These are phyloP conservation scores for Pythium monospermum DNA, from an alignment of 352 stramenopile genomes.

Conservation along the genomic window DNA sequence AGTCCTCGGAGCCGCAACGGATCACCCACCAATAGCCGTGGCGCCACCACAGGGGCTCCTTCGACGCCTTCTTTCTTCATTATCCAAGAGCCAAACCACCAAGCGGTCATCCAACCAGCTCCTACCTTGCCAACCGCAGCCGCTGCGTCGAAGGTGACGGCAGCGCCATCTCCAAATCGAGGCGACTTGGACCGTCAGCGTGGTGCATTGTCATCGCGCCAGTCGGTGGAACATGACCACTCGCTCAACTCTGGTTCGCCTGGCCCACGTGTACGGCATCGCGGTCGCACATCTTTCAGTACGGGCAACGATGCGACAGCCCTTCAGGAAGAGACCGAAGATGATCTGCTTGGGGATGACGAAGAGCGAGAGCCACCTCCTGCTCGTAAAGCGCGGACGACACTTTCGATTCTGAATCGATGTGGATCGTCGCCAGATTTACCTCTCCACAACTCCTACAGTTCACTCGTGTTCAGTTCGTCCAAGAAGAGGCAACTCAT, in stretches of 20 bases:
- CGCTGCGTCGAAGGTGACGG: background rate
- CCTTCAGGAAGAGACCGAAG: slow-evolving; percentile 20
- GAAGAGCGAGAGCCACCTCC: background rate
- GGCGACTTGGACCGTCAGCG: slow-evolving; percentile 18
- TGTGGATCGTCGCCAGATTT: slow-evolving; percentile 58
- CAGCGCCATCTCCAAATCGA: background rate
- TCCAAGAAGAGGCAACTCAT: slow-evolving; percentile 56
- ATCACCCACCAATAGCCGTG: background rate
- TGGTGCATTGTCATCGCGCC: slow-evolving; percentile 11
- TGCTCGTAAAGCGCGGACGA: background rate
- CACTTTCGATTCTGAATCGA: slow-evolving; percentile 45
- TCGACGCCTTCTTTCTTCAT: slow-evolving; percentile 55
- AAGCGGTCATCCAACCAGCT: slow-evolving; percentile 10
- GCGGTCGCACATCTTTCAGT: background rate
- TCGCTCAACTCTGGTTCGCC: slow-evolving; percentile 20
- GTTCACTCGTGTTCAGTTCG: slow-evolving; percentile 52
- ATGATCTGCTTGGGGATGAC: slow-evolving; percentile 15
- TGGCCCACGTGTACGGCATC: slow-evolving; percentile 1
- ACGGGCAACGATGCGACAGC: background rate
- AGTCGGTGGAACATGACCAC: slow-evolving; percentile 5
- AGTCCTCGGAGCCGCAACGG: slow-evolving; percentile 15
- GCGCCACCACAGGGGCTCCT: background rate
- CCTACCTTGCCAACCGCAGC: background rate
- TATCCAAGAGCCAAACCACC: slow-evolving; percentile 40
- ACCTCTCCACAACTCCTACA: slow-evolving; percentile 47